Base-by-base conservation (phyloP, 441 rosid species). In the Gossypium gossypioides region DNA sequence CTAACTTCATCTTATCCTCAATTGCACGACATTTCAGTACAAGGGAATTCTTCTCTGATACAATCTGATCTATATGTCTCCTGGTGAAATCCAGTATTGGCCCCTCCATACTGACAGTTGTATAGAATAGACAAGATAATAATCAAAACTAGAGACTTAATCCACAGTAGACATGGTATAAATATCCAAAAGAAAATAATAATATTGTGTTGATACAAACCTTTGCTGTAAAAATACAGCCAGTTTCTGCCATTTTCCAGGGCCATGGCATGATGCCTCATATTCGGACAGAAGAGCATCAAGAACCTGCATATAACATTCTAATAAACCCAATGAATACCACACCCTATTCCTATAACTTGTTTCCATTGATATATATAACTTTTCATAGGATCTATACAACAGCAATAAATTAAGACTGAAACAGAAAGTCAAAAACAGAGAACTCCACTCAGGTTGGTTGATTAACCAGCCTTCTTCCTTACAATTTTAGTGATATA, bases 241-340 rank as follows among this genome's bases (percentile, higher is more conserved):
- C 78, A 92, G 81, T 79, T 92, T 96, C 85, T 91, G 91, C 97
- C 98, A 96, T 80, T 96, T 92, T 68, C 89, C 89, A 3, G 98
- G 98, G 68, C 99, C 98, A 83, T 87, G 92, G 76, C 86, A 86
- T 27, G 90, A 82, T 71, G 81, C 83, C 64, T 92, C 97, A 69
- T 92, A 96, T 68, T 91, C 96, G 2, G 91, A 82, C 21, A 92
- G 56, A 78, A 92, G 89, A 73, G 81, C 85, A 79, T 96, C 98
- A 77, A 95, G 84, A 72, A 92, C 91, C 98, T 96, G 89, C 79
- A 74, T 3, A 64, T 46, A 22, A 68, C 52, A 74, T 68, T 58
- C 71, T 48, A 40, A 68, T 69, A 68, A 29, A 75, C 50, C 44
- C 12, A 68, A 51, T n/a, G 19, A 48, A 67, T 27, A 27, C 5